These are phyloP conservation scores for Lactifluus rugatus DNA, from an alignment of 768 basidiomycete species.

Conservation along the genomic window DNA sequence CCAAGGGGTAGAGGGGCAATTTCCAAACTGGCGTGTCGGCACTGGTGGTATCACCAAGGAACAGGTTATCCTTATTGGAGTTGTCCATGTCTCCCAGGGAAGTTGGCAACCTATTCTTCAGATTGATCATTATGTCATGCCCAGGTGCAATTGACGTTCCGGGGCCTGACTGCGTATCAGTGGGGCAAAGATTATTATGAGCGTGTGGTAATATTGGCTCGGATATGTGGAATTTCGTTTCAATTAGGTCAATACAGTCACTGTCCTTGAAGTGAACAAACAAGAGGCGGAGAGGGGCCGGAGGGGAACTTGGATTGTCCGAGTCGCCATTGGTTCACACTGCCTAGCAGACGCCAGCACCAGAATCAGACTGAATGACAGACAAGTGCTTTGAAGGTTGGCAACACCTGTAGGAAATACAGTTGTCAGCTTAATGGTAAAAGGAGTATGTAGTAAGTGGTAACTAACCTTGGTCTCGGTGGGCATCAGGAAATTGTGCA, in stretches of 20 bases:
- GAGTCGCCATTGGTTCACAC: no score
- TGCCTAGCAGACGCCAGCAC: no score
- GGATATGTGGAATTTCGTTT: neutral
- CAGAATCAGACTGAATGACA: no score
- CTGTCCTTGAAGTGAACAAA: neutral
- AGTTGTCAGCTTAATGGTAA: no score
- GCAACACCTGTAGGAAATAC: no score
- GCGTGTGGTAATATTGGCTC: neutral
- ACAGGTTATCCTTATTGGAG: neutral
- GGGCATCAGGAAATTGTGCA: no score
- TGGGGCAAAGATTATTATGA: neutral
- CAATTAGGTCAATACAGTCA: neutral
- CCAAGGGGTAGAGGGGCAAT: neutral
- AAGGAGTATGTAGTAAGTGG: no score
- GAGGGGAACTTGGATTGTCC: neutral
- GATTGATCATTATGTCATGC: neutral
- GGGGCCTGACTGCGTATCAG: neutral
- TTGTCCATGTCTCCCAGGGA: constrained; percentile 10
- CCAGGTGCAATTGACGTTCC: neutral
- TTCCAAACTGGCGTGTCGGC: neutral
- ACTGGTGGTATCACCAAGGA: neutral
- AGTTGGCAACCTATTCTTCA: constrained; percentile 17
- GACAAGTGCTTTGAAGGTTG: no score
- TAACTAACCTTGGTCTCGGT: no score
- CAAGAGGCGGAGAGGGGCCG: neutral